Evolutionary conservation across 2,329 filamentous ascomycete genomes (phyloP).

Genomic region (Trichoderma sp.): DNA sequence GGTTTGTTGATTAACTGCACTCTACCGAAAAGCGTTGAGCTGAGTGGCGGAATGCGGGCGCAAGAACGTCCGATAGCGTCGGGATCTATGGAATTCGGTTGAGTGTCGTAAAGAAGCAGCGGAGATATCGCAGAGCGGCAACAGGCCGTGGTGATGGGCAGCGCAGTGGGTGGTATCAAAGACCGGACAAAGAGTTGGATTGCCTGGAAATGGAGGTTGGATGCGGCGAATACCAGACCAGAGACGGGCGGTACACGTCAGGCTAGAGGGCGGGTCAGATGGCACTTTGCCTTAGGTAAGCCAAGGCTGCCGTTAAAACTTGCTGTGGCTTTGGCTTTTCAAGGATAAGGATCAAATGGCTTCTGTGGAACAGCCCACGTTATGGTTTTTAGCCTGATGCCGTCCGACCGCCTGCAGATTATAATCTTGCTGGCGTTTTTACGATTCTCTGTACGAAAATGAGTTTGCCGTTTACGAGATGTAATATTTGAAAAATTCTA

Average conservation of each 20-base stretch:
- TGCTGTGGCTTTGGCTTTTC: neutral
- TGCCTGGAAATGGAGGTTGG: conserved; percentile 20
- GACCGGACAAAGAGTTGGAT: conserved; percentile 1
- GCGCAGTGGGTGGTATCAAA: conserved; percentile 2
- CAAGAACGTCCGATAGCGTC: neutral
- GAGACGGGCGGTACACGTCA: conserved; percentile 24
- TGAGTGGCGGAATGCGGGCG: neutral
- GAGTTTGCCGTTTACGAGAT: neutral
- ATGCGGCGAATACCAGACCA: conserved; percentile 22
- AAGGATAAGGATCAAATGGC: neutral
- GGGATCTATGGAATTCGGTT: neutral
- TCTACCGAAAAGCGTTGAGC: conserved; percentile 12
- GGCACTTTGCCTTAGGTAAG: conserved; percentile 21
- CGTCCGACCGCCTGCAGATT: neutral
- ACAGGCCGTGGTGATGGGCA: conserved; percentile 1
- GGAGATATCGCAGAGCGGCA: neutral
- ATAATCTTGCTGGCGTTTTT: neutral
- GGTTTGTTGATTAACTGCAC: conserved; percentile 27
- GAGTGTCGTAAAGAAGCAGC: neutral
- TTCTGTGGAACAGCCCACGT: neutral
- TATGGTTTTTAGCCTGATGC: neutral
- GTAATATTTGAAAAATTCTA: neutral
- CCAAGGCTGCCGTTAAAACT: conserved; percentile 3
- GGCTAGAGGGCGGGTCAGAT: conserved; percentile 22
- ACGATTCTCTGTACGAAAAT: too few relatives aligned